phyloP scores from a whole-genome alignment of 495 filamentous ascomycete species.

The Amphirosellinia nigrospora region DNA sequence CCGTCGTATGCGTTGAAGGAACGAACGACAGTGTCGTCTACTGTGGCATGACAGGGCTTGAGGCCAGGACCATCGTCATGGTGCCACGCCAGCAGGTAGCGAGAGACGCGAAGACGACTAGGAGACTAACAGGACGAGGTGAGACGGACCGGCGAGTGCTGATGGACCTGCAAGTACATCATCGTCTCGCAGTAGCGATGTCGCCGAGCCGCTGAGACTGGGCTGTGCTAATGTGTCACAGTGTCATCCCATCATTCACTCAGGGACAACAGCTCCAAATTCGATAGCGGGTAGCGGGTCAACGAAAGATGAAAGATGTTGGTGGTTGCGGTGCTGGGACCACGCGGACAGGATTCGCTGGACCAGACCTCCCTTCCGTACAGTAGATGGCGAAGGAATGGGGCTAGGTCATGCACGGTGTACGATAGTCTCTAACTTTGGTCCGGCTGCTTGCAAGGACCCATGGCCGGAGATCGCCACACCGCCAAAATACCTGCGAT shows the following conservation, averaged over 20 bases:
- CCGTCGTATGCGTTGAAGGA: too few relatives aligned
- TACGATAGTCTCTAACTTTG: conserved; percentile 29
- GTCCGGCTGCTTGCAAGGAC: conserved; percentile 21
- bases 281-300: background rate
- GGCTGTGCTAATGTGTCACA: conserved; percentile 30
- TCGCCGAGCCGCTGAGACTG: conserved; percentile 25
- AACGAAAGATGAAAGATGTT: conserved; percentile 18
- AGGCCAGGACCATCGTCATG: conserved; percentile 15
- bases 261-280: background rate
- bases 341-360: conserved; percentile 34
- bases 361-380: background rate
- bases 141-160: conserved; percentile 8
- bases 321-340: conserved; percentile 11
- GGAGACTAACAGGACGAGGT: conserved; percentile 19
- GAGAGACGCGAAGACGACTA: conserved; percentile 9
- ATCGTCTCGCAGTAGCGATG: conserved; percentile 25
- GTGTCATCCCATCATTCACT: conserved; percentile 14
- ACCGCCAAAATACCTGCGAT: conserved; percentile 38
- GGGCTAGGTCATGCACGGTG: conserved; percentile 36
- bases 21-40: conserved; percentile 12
- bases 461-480: conserved; percentile 35
- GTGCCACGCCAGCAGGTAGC: conserved; percentile 21
- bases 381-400: conserved; percentile 26
- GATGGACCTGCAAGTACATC: conserved; percentile 22
- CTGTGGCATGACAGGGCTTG: conserved; percentile 24